Evolutionary conservation across 2,329 filamentous ascomycete species (phyloP).

Genomic region (Keithomyces neogunnii): DNA sequence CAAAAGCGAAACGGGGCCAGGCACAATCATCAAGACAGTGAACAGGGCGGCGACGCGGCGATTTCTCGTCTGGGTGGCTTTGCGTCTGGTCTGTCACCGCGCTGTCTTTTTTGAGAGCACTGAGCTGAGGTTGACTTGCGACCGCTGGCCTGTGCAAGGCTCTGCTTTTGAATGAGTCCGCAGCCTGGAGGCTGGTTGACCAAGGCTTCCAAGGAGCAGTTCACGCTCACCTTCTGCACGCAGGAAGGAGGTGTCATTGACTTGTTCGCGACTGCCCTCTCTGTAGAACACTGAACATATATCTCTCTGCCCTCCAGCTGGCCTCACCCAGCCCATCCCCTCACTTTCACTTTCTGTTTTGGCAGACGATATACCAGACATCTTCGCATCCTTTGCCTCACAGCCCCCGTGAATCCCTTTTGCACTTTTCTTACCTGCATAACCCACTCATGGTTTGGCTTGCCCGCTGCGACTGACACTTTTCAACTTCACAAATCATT

Average conservation of each 20-base stretch:
- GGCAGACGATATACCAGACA: too few relatives aligned
- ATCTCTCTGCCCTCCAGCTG: background rate
- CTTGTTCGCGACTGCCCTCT: background rate
- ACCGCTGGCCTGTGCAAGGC: background rate
- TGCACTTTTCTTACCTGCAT: too few relatives aligned
- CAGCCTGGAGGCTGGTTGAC: too few relatives aligned
- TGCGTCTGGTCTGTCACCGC: too few relatives aligned
- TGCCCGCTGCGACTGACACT: too few relatives aligned
- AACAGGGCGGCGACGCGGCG: background rate
- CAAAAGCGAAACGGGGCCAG: background rate
- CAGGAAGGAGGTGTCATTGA: background rate
- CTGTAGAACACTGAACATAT: background rate
- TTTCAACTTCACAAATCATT: too few relatives aligned
- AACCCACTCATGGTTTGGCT: too few relatives aligned
- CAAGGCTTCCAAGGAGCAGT: too few relatives aligned
- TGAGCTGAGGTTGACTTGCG: background rate
- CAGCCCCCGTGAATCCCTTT: too few relatives aligned
- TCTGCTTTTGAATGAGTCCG: background rate
- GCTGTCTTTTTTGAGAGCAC: background rate
- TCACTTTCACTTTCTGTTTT: slow-evolving; percentile 5
- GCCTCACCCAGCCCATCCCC: slow-evolving; percentile 4
- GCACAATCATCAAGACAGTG: background rate
- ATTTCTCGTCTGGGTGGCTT: background rate
- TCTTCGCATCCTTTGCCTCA: too few relatives aligned
- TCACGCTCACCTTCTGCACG: background rate